Conservation (phyloP, 805 yeast genomes). For the Saccharomycopsis microspora region DNA sequence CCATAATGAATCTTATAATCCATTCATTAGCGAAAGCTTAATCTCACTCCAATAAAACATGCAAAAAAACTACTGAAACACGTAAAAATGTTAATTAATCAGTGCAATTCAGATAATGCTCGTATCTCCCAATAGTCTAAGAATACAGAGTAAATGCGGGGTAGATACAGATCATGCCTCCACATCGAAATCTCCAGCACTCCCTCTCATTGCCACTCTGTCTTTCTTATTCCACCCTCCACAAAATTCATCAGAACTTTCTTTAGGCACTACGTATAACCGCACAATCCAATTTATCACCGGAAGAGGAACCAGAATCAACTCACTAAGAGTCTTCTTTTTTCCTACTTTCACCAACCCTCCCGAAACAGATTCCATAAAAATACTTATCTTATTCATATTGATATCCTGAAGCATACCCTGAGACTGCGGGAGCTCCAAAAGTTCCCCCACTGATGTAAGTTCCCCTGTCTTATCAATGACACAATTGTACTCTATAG, state of each 20-base stretch:
- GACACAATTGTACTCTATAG: conserved; percentile 74
- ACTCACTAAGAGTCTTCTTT: conserved; percentile 53
- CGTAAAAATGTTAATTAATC: too few relatives aligned
- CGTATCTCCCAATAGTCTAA: too few relatives aligned
- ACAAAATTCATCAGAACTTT: conserved; percentile 20
- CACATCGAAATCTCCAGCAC: background rate
- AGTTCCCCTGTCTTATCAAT: conserved; percentile 67
- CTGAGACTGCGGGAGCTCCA: conserved; percentile 38
- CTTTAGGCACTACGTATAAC: conserved; percentile 65
- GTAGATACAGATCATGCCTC: background rate
- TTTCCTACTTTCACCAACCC: conserved; percentile 82
- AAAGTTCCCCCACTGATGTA: conserved; percentile 50
- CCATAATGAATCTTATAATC: too few relatives aligned
- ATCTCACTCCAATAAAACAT: too few relatives aligned
- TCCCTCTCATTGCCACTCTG: background rate
- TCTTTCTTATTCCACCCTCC: conserved; percentile 8
- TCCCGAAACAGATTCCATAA: conserved; percentile 72
- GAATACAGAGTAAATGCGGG: too few relatives aligned
- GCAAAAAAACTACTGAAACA: too few relatives aligned
- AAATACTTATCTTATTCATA: conserved; percentile 33
- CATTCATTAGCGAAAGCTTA: too few relatives aligned
- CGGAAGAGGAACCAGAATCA: conserved; percentile 50
- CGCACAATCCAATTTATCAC: conserved; percentile 64
- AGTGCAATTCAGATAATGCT: too few relatives aligned
- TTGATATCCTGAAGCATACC: conserved; percentile 24